A percentile compares a stretch with the other conserved stretches of the same genome.
Conservation (phyloP, 2,329 filamentous ascomycete species). For the Cercospora sp. region DNA sequence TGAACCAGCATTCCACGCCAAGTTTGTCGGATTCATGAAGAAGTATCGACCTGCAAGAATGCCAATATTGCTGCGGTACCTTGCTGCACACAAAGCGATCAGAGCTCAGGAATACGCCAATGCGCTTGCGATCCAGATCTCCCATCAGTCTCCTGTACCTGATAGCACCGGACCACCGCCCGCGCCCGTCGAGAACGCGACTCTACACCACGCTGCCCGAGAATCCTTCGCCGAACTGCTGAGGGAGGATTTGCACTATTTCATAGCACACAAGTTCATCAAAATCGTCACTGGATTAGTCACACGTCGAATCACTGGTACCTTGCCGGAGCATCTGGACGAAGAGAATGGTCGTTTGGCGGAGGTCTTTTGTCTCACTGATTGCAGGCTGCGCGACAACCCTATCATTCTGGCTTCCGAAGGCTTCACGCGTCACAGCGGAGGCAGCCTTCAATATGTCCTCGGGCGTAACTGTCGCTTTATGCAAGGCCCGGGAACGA, state of each 20-base stretch:
- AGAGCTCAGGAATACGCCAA: constrained; percentile 71
- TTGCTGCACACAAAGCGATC: constrained; percentile 57
- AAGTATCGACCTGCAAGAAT: constrained; percentile 24
- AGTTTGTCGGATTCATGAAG: constrained; percentile 23
- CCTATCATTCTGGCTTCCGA: constrained; percentile 76
- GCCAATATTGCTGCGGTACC: constrained; percentile 20
- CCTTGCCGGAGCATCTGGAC: constrained; percentile 60
- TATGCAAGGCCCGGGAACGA: constrained; percentile 70
- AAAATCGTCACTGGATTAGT: constrained; percentile 69
- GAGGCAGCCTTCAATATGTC: constrained; percentile 71
- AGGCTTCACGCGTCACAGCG: constrained; percentile 72
- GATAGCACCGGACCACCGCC: not conserved
- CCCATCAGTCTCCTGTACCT: constrained; percentile 51
- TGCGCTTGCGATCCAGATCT: constrained; percentile 60
- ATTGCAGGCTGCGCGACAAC: constrained; percentile 70
- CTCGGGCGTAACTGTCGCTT: constrained; percentile 77
- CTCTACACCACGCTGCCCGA: constrained; percentile 60
- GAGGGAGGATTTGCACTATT: constrained; percentile 66
- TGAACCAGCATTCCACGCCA: constrained; percentile 19
- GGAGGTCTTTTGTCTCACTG: constrained; percentile 75
- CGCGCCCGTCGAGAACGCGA: constrained; percentile 55
- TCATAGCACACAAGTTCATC: constrained; percentile 67
- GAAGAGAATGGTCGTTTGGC: constrained; percentile 71
- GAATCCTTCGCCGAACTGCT: constrained; percentile 65
- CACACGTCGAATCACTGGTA: constrained; percentile 65